Percentiles rank a stretch among this genome's conserved stretches.
phyloP scores from a whole-genome alignment of 192 early-diverging fungal genomes.

The Backusella circina region DNA sequence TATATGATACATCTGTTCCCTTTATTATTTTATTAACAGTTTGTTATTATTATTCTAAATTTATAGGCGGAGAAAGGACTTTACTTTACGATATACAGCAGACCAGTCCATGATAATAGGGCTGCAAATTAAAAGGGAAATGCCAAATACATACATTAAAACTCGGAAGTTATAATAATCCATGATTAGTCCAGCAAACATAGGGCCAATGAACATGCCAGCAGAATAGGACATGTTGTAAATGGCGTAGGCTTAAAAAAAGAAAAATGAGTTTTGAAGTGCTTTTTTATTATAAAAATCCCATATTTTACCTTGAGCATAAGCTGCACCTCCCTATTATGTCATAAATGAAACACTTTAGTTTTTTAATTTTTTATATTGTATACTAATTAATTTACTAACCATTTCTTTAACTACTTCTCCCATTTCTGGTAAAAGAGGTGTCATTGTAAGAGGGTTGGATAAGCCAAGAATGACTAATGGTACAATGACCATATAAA shows the following conservation, averaged over 20 bases:
- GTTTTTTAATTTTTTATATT: slow-evolving; percentile 19
- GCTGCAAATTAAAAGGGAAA: slow-evolving; percentile 11
- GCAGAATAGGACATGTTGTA: slow-evolving; percentile 74
- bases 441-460: slow-evolving; percentile 54
- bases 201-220: slow-evolving; percentile 72
- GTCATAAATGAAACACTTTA: not conserved
- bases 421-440: slow-evolving; percentile 67
- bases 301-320: slow-evolving; percentile 27
- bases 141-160: slow-evolving; percentile 17
- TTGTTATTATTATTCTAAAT: not conserved
- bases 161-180: slow-evolving; percentile 9
- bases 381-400: slow-evolving; percentile 42
- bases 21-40: not conserved
- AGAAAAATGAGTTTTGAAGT: not conserved
- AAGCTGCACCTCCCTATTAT: slow-evolving; percentile 30
- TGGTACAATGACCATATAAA: slow-evolving; percentile 37
- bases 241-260: slow-evolving; percentile 54
- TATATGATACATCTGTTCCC: not conserved
- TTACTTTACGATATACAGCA: not conserved
- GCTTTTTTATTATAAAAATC: not conserved
- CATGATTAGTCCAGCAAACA: slow-evolving; percentile 48
- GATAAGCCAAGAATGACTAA: slow-evolving; percentile 51
- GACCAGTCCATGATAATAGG: slow-evolving; percentile 27
- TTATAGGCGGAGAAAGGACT: not conserved
- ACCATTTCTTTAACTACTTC: slow-evolving; percentile 63